These are phyloP conservation scores for Psilocybe tampanensis DNA, from an alignment of 768 basidiomycete species.

Conservation along the genomic window DNA sequence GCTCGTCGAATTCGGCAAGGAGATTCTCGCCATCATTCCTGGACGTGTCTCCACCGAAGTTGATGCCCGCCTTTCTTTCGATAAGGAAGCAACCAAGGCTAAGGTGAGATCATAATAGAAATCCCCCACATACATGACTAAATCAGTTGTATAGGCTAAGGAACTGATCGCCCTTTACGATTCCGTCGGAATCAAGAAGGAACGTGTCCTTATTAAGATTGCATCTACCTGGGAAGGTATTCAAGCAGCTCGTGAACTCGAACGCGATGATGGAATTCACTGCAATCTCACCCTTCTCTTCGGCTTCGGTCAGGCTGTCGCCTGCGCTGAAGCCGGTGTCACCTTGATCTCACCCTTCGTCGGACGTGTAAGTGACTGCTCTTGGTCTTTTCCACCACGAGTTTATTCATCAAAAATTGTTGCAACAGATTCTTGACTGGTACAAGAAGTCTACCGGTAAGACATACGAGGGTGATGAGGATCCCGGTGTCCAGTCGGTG, in stretches of 20 bases:
- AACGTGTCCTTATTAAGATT: constrained; percentile 98
- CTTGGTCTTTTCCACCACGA: constrained; percentile 5
- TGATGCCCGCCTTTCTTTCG: constrained; percentile 96
- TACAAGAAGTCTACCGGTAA: constrained; percentile 92
- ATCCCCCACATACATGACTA: constrained; percentile 4
- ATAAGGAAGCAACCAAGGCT: constrained; percentile 89
- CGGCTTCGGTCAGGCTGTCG: constrained; percentile 98
- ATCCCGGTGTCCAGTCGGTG: constrained; percentile 96
- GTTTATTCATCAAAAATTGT: constrained; percentile 7
- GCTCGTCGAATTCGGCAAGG: constrained; percentile 98
- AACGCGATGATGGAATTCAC: constrained; percentile 91
- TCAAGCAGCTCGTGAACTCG: constrained; percentile 96
- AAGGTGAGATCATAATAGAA: constrained; percentile 51
- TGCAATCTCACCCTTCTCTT: constrained; percentile 99
- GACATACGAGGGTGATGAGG: constrained; percentile 86
- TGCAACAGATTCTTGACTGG: constrained; percentile 91
- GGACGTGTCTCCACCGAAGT: constrained; percentile 99
- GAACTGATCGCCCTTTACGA: constrained; percentile 94
- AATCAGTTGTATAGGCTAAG: constrained; percentile 50
- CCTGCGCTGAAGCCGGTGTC: constrained; percentile 97
- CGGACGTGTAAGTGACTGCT: constrained; percentile 73
- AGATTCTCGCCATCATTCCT: constrained; percentile 93
- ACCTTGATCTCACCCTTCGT: constrained; percentile 99
- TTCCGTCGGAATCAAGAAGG: constrained; percentile 90
- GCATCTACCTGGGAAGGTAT: constrained; percentile 99